Percentiles rank a stretch among this genome's conserved stretches.
Evolutionary conservation across 108 stramenopile genomes (phyloP).

Genomic region (Licmophora abbreviata): DNA sequence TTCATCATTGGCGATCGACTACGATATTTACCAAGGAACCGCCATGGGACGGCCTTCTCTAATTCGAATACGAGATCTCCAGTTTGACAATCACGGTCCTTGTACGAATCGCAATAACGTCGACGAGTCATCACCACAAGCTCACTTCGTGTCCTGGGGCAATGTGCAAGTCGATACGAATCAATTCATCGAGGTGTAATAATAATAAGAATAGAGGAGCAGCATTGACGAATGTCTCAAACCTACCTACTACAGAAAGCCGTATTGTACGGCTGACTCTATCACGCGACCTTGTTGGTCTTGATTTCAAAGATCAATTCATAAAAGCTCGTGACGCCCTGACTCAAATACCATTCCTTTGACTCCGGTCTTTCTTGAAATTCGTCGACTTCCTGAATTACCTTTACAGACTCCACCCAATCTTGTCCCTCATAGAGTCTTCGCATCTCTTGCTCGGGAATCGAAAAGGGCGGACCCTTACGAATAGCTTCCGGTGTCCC

Average conservation of each 20-base stretch:
- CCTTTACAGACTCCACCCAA: conserved; percentile 47
- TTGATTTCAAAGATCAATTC: conserved; percentile 30
- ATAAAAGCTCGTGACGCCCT: conserved; percentile 23
- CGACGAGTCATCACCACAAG: too few relatives aligned
- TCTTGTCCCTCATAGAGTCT: conserved; percentile 29
- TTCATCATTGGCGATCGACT: conserved; percentile 8
- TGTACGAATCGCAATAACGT: too few relatives aligned
- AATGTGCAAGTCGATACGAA: too few relatives aligned
- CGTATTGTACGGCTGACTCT: too few relatives aligned
- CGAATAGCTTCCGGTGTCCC: conserved; percentile 28
- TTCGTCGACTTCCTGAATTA: conserved; percentile 41
- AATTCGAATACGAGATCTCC: conserved; percentile 8
- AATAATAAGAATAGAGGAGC: too few relatives aligned
- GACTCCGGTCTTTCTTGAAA: conserved; percentile 25
- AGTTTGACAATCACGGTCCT: too few relatives aligned
- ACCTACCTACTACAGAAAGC: neutral
- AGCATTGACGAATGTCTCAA: too few relatives aligned
- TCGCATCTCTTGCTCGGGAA: conserved; percentile 37
- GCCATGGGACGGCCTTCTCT: conserved; percentile 53
- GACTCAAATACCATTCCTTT: conserved; percentile 30
- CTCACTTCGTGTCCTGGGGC: too few relatives aligned
- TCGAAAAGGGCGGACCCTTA: conserved; percentile 64
- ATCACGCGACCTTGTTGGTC: too few relatives aligned
- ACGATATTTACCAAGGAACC: conserved; percentile 55
- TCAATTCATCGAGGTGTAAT: too few relatives aligned